Evolutionary conservation across 139 green algal genomes (phyloP).

Genomic region (Spirogloea muscicola): DNA sequence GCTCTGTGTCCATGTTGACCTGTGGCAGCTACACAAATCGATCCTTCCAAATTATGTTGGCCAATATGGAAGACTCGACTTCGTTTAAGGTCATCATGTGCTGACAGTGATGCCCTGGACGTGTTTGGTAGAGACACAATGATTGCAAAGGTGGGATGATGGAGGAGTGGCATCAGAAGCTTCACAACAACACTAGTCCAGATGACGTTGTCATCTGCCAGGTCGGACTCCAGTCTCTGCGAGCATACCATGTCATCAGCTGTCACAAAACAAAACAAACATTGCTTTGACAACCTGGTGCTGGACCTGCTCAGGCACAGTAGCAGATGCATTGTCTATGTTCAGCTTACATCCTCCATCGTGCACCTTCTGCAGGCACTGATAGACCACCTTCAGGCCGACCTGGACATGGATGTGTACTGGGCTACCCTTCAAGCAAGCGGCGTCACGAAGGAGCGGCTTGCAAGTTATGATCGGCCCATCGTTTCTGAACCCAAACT

Average conservation of each 20-base stretch:
- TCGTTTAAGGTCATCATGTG: no score
- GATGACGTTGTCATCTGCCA: constrained; percentile 97
- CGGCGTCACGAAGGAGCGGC: constrained; percentile 78
- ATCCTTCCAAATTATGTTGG: no score
- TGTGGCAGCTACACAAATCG: no score
- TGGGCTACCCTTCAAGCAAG: constrained; percentile 80
- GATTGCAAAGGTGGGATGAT: constrained; percentile 82
- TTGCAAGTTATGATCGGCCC: constrained; percentile 87
- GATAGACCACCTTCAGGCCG: constrained; percentile 70
- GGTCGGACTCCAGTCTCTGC: constrained; percentile 53
- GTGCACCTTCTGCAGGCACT: constrained; percentile 25
- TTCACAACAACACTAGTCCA: constrained; percentile 99
- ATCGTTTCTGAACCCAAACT: constrained; percentile 79
- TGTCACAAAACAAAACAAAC: no score
- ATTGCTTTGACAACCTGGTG: no score
- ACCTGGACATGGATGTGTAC: constrained; percentile 81
- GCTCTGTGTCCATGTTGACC: no score
- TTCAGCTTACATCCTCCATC: not conserved
- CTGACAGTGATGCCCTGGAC: no score
- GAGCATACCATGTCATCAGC: no score
- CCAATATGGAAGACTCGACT: no score
- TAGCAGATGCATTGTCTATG: no score
- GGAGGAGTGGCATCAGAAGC: constrained; percentile 92
- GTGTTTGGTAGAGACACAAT: constrained; percentile 69
- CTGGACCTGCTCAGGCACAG: no score